Base-by-base conservation (phyloP, 192 early-diverging fungal species). In the Dissophora globulifera region DNA sequence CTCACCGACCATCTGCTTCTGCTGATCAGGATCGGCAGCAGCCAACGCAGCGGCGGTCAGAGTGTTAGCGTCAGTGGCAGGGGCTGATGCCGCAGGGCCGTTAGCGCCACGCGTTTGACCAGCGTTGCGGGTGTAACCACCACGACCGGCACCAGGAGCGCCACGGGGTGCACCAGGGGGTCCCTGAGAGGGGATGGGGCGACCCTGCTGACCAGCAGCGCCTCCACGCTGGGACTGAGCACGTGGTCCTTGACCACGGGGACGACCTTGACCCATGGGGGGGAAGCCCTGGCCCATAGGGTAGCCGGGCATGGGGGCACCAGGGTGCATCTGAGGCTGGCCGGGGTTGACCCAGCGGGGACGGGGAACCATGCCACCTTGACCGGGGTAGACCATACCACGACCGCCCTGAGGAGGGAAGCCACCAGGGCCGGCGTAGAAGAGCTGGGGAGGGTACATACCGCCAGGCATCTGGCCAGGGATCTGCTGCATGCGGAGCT, bases 1-100 rank as follows among this genome's bases (percentile, higher is more conserved):
- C 85, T 99, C 96, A 63, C 98, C 98, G 23, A 99, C 90, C 83
- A 94, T 90, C 78, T 94, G 94, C 86, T 99, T 99, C 85, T 98
- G 96, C 62, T 91, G 84, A 46, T 96, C 96, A 32, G 90, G 81
- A 31, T 88, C 84, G 33, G 93, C 89, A 54, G 88, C 83, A 40
- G 94, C 93, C 33, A 98, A 87, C 17, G 88, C 80, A 62, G 93
- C 91, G n/a, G 94, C 90, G 54, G 86, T 90, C 60, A 94, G 81
- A 15, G 79, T 71, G 50, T 64, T 69, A 22, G 69, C 30, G 50
- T 75, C 80, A 52, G 81, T 65, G 48, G 67, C 79, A 29, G 75
- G 53, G 32, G 70, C 51, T 51, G 70, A 79, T 52, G 42, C 83
- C 40, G 72, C 67, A 31, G 79, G 64, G 27, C 64, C 71, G 31